Base-by-base conservation (phyloP, 305 asterid genomes). In the Ajuga reptans region DNA sequence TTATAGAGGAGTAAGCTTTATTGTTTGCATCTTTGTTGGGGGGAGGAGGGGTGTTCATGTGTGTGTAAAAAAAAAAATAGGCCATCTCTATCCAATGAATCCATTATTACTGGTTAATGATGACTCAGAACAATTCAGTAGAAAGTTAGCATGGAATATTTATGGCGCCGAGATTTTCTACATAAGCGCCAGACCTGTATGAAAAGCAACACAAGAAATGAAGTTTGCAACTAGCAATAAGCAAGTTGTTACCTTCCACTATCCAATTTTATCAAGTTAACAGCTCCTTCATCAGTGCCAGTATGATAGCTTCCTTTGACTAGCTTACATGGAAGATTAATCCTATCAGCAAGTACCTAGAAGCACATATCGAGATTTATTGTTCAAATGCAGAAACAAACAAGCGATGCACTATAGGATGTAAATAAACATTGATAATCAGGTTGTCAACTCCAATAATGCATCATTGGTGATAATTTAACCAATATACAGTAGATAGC, bases 281-380 rank as follows among this genome's bases (percentile, higher is more conserved):
- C 96, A 73, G 99, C 99, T 79, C 99, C 99, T 54, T 94, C 97
- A 81, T 94, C 99, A 9, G 98, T 86, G 77, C 98, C 97, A 59
- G 98, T 91, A 79, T 89, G 89, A 78, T 94, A 89, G 80, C 97
- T 94, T 76, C 99, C 99, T 79, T 91, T 94, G 63, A 94, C 96
- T 56, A 94, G 92, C 91, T 83, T 94, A 72, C 99, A 94, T 21
- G 97, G 96, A 77, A 94, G 89, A 79, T 87, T 85, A 78, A 94
- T 81, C 84, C 85, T 87, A 78, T 94, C 99, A 70, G 97, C 97
- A 74, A 94, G 99, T 68, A 94, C 98, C 99, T 94, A 81, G 68
- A 72, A 81, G 49, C 36, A 73, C 81, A 81, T 21, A 39, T 72
- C 24, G 6, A 55, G 50, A 54, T 12, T 16, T 72, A 24, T 33